Percentiles rank a stretch among this genome's conserved stretches.
Evolutionary conservation across 2,329 filamentous ascomycete species (phyloP).

Genomic region (Pezicula rhizophila): DNA sequence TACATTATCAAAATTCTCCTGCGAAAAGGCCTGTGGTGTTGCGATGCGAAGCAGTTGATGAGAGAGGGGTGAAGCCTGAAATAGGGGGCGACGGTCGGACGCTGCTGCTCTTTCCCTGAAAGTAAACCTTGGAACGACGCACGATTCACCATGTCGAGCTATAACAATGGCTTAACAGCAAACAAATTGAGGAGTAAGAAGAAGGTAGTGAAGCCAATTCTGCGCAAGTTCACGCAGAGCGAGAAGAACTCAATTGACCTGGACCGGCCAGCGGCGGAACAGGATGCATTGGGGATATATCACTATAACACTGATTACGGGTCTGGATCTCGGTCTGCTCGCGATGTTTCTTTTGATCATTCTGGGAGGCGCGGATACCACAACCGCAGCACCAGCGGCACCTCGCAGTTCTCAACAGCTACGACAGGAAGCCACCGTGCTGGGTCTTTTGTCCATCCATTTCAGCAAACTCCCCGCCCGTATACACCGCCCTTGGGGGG

Average conservation of each 20-base stretch:
- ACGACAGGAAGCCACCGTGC: constrained; percentile 42
- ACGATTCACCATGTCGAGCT: constrained; percentile 17
- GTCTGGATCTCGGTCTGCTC: constrained; percentile 18
- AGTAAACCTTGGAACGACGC: not conserved
- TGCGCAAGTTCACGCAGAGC: constrained; percentile 48
- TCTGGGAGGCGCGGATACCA: constrained; percentile 32
- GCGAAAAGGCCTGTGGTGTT: not conserved
- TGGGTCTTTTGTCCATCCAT: constrained; percentile 53
- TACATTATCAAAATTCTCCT: not conserved
- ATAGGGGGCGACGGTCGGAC: not conserved
- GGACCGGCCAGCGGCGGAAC: constrained; percentile 53
- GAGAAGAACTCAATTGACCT: constrained; percentile 59
- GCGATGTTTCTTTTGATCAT: constrained; percentile 20
- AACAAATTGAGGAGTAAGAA: constrained; percentile 23
- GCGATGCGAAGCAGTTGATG: constrained; percentile 15
- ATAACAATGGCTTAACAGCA: constrained; percentile 12
- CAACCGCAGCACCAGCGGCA: constrained; percentile 51
- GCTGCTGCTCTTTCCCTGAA: not conserved
- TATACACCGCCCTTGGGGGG: constrained; percentile 47
- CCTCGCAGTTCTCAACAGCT: constrained; percentile 46
- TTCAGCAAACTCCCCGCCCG: constrained; percentile 57
- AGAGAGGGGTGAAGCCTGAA: constrained; percentile 12
- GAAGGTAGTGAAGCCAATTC: constrained; percentile 47
- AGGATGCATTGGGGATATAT: constrained; percentile 34
- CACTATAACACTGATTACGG: constrained; percentile 18